Conservation (phyloP, 2,329 filamentous ascomycete genomes). For the Neurospora sp. region DNA sequence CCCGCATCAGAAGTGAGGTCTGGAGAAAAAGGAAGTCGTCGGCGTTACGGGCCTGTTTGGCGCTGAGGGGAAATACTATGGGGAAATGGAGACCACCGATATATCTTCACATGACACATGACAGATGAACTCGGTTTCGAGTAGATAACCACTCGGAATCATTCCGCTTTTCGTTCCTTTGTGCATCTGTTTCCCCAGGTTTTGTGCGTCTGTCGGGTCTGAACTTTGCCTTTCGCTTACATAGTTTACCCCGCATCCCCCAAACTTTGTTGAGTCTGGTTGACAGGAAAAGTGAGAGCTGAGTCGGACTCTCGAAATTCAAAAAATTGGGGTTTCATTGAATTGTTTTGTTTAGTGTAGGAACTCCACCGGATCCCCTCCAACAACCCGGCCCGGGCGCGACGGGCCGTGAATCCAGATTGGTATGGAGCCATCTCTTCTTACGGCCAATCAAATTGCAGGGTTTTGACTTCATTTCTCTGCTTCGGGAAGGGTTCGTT, state of each 20-base stretch:
- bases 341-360: neutral
- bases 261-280: neutral
- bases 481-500: slow-evolving; percentile 14
- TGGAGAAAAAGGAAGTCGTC: neutral
- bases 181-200: neutral
- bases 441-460: slow-evolving; percentile 12
- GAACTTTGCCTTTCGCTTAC: neutral
- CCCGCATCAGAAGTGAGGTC: neutral
- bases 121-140: neutral
- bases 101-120: neutral
- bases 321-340: neutral
- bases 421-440: slow-evolving; percentile 14
- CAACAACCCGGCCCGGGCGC: slow-evolving; percentile 2
- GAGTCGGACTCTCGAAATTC: neutral
- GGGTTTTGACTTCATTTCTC: slow-evolving; percentile 8
- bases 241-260: neutral
- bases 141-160: neutral
- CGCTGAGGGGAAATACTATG: neutral
- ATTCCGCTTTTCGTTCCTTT: neutral
- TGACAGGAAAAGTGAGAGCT: neutral
- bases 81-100: neutral
- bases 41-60: neutral
- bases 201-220: neutral
- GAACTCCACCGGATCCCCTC: neutral
- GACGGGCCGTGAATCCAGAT: slow-evolving; percentile 20